phyloP scores from a whole-genome alignment of 208 protist species.

The Trichomonas tenax region DNA sequence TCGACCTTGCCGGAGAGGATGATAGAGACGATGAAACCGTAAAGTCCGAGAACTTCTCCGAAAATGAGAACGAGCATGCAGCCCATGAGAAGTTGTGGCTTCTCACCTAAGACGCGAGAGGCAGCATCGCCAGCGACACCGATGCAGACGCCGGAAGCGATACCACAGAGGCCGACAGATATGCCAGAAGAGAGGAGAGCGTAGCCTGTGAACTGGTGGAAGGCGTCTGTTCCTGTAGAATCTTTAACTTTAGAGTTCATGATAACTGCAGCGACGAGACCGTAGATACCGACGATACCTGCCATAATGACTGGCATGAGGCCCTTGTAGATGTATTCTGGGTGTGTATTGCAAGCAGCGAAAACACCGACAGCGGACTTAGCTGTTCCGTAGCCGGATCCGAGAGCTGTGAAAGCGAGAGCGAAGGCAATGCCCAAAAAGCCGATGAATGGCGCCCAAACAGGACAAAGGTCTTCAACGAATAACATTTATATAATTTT shows the following conservation, averaged over 20 bases:
- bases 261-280: slow-evolving; percentile 12
- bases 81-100: slow-evolving; percentile 5
- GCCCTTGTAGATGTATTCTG: not conserved
- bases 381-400: slow-evolving; percentile 10
- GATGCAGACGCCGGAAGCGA: not conserved
- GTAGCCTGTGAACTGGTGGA: not conserved
- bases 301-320: slow-evolving; percentile 21
- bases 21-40: slow-evolving; percentile 14
- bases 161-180: not conserved
- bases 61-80: slow-evolving; percentile 19
- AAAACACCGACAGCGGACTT: slow-evolving; percentile 21
- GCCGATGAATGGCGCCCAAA: not conserved
- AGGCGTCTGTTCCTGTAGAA: not conserved
- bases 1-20: not conserved
- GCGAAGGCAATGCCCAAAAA: not conserved
- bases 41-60: slow-evolving; percentile 21
- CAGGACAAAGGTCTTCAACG: not conserved
- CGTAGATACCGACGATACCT: slow-evolving; percentile 24
- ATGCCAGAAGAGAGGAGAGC: not conserved
- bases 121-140: slow-evolving; percentile 10
- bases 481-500: not conserved
- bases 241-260: not conserved
- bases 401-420: not conserved
- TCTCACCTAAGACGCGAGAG: not conserved
- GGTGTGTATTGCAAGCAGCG: not conserved